phyloP scores from a whole-genome alignment of 257 asterid genomes.

The Fraxinus anomala region DNA sequence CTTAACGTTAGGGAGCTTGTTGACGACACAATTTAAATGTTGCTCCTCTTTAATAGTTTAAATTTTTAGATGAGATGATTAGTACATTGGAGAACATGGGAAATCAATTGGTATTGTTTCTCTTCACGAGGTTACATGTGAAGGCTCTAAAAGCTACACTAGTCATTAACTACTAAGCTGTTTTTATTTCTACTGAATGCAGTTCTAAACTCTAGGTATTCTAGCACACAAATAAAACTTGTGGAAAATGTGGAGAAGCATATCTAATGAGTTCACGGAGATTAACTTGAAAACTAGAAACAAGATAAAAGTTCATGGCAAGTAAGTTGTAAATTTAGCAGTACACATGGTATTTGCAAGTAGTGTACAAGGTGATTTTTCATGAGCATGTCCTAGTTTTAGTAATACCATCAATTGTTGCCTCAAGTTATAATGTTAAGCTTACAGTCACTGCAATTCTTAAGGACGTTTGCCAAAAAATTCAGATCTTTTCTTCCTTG shows the following conservation, averaged over 20 bases:
- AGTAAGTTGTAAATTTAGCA: not conserved
- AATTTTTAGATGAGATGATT: not conserved
- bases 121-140: not conserved
- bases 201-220: not conserved
- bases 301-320: not conserved
- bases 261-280: not conserved
- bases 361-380: not conserved
- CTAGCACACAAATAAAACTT: not conserved
- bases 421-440: not conserved
- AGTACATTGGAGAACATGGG: not conserved
- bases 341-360: not conserved
- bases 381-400: not conserved
- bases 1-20: not conserved
- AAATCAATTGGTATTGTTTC: not conserved
- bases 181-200: not conserved
- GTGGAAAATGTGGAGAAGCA: not conserved
- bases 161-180: not conserved
- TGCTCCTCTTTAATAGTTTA: not conserved
- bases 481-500: not conserved
- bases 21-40: not conserved
- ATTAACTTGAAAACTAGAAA: not conserved
- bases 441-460: not conserved
- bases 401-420: not conserved
- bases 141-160: not conserved
- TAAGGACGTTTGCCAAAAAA: not conserved